phyloP scores from a whole-genome alignment of 2,329 filamentous ascomycete species.

The Fusarium sp. region DNA sequence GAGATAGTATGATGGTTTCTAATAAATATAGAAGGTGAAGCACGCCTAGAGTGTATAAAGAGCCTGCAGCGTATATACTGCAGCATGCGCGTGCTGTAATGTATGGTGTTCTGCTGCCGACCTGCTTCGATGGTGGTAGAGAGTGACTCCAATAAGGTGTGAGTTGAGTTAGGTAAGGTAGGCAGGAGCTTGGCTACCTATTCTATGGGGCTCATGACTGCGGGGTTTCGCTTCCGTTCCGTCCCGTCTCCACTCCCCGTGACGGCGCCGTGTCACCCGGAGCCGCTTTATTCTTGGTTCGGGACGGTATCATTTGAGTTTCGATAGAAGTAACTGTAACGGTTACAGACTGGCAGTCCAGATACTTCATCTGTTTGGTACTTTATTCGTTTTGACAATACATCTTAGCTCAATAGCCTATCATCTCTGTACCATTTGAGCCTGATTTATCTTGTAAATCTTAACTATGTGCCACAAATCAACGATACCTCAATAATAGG shows the following conservation, averaged over 20 bases:
- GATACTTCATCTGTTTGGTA: background rate
- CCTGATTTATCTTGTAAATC: background rate
- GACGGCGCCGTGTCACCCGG: conserved; percentile 27
- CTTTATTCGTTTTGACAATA: background rate
- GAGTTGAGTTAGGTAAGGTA: conserved; percentile 2
- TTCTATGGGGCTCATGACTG: conserved; percentile 33
- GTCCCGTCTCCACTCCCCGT: conserved; percentile 14
- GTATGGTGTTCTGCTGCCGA: background rate
- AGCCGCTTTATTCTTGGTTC: conserved; percentile 12
- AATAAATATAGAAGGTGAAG: background rate
- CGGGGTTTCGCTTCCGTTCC: conserved; percentile 18
- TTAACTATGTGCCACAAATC: background rate
- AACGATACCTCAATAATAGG: background rate
- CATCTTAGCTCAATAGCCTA: background rate
- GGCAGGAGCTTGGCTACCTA: conserved; percentile 19
- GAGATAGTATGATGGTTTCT: background rate
- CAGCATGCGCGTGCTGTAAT: background rate
- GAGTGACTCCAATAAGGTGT: conserved; percentile 1
- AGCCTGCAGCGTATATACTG: background rate
- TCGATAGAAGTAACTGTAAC: background rate
- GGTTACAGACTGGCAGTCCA: background rate
- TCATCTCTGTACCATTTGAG: background rate
- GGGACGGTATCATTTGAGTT: background rate
- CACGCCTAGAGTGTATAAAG: background rate
- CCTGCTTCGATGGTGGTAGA: background rate